A percentile compares a stretch with the other conserved stretches of the same genome.
These are phyloP conservation scores for Funneliformis mosseae DNA, from an alignment of 192 early-diverging fungal species.

Conservation along the genomic window DNA sequence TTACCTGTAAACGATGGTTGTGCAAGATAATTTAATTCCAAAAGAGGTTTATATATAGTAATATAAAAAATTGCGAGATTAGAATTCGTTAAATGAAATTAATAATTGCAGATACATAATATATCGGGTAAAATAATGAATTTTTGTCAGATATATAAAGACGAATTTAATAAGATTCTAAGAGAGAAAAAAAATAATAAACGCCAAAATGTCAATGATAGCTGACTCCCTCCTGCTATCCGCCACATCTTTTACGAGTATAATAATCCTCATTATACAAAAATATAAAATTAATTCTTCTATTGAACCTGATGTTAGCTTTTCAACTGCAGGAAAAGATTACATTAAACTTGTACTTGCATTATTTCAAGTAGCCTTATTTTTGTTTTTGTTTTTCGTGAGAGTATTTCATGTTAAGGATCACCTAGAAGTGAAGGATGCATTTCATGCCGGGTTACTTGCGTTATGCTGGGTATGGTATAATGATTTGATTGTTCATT, in stretches of 20 bases:
- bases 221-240: not conserved
- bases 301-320: not conserved
- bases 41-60: too few relatives aligned
- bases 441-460: not conserved
- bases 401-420: not conserved
- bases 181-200: not conserved
- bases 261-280: too few relatives aligned
- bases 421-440: not conserved
- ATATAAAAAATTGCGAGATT: too few relatives aligned
- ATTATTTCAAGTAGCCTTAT: not conserved
- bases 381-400: not conserved
- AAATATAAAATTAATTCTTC: not conserved
- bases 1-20: too few relatives aligned
- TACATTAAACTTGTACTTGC: not conserved
- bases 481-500: not conserved
- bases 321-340: conserved; percentile 6
- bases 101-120: too few relatives aligned
- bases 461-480: conserved; percentile 16
- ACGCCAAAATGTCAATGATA: not conserved
- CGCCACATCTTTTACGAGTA: too few relatives aligned
- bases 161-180: too few relatives aligned
- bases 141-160: too few relatives aligned
- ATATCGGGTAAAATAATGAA: too few relatives aligned
- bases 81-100: too few relatives aligned
- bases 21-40: too few relatives aligned